Base-by-base conservation (phyloP, 345 rosid species). In the Hibiscus tridactylites region DNA sequence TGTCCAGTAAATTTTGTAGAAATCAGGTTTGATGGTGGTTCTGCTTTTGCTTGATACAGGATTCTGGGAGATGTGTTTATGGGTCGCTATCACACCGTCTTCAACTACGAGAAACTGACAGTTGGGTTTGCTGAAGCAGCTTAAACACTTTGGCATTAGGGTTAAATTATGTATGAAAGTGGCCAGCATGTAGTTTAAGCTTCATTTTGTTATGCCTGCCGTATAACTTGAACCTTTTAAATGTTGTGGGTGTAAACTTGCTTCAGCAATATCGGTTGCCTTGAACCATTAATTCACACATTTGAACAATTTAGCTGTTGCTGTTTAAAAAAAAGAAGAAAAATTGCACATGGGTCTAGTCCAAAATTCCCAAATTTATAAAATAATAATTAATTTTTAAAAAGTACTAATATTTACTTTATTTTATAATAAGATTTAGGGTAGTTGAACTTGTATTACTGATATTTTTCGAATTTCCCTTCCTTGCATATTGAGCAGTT, bases 61-160 rank as follows among this genome's bases (percentile, higher is more conserved):
- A 93, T 93, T 66, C 54, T 91, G 85, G 98, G 98, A 56, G 94
- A 93, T 82, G 82, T 91, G 59, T 91, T 93, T 85, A 89, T 91
- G 98, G 96, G 98, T 28, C 86, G 80, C 35, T 88, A 80, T 76
- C 91, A 89, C 79, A 87, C 91, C 0, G 88, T 87, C 15, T 87
- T 89, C 28, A 88, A 94, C 84, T 94, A 83, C 6, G 93, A 88
- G 29, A 83, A 94, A 70, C 72, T 79, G 81, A 83, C 81, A 73
- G 89, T 91, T 68, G 98, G 98, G 67, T 94, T 94, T 16, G 97
- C 98, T 0, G 92, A 88, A 82, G 96, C 97, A 44, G 86, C 93
- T 60, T 94, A 83, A 85, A 68, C 15, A 9, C 26, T 2, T 0
- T 5, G 6, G 49, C 15, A 17, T 64, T 19, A 37, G 3, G 37